Conservation (phyloP, 495 filamentous ascomycete species). For the Tirmania nivea region DNA sequence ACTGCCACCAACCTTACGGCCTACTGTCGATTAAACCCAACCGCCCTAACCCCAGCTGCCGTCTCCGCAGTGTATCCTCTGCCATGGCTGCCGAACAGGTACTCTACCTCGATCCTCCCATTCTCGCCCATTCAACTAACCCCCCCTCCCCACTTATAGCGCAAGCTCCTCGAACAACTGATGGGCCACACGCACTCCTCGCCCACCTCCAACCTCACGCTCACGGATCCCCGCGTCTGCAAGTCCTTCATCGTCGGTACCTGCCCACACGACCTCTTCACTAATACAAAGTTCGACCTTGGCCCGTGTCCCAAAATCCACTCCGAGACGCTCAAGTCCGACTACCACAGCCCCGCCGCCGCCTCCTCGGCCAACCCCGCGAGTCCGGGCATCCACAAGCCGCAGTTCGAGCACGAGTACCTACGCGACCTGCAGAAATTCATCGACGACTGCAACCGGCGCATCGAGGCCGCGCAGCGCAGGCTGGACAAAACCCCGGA, state of each 20-base stretch:
- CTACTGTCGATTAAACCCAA: no score
- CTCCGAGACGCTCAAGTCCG: conserved; percentile 62
- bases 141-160: neutral
- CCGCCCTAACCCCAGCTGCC: no score
- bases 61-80: neutral
- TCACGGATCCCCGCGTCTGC: conserved; percentile 87
- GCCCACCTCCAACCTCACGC: conserved; percentile 30
- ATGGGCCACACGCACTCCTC: neutral
- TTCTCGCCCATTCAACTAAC: neutral
- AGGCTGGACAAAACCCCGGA: conserved; percentile 93
- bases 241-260: conserved; percentile 84
- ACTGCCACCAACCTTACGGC: neutral
- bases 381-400: neutral
- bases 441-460: conserved; percentile 87
- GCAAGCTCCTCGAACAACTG: neutral
- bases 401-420: conserved; percentile 75
- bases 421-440: conserved; percentile 85
- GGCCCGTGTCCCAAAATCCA: conserved; percentile 82
- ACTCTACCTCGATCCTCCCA: neutral
- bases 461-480: conserved; percentile 76
- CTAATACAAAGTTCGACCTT: conserved; percentile 83
- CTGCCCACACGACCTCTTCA: conserved; percentile 98
- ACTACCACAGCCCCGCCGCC: conserved; percentile 44
- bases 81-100: neutral
- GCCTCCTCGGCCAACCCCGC: no score